phyloP scores from a whole-genome alignment of 23 red algal genomes.

The Gracilaria caudata region DNA sequence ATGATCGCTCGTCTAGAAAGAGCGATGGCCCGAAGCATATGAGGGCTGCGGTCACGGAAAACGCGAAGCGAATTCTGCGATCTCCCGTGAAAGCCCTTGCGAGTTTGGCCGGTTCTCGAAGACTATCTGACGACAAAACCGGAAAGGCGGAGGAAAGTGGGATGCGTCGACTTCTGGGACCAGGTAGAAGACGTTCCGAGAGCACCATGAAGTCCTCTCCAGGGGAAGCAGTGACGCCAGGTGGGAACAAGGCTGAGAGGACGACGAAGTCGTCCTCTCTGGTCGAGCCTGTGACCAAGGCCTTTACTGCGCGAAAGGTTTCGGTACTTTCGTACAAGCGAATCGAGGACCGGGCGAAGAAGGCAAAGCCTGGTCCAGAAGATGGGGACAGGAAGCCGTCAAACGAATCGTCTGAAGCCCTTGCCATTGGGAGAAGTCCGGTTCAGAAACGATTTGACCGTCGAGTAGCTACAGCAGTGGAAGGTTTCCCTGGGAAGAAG shows the following conservation, averaged over 20 bases:
- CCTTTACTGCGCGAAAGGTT: neutral
- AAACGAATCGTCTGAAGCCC: neutral
- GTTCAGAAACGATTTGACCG: neutral
- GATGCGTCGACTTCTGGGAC: slow-evolving; percentile 11
- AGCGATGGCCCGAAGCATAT: slow-evolving; percentile 6
- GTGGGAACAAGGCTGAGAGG: neutral
- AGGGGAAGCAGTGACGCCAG: neutral
- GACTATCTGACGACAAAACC: slow-evolving; percentile 14
- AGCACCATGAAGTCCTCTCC: neutral
- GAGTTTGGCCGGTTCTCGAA: slow-evolving; percentile 8
- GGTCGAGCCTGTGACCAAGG: slow-evolving; percentile 5
- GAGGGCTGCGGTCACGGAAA: neutral
- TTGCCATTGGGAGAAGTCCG: neutral
- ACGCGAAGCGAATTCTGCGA: slow-evolving; percentile 12
- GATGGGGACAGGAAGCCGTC: neutral
- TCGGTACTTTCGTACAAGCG: slow-evolving; percentile 8
- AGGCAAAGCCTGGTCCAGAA: neutral
- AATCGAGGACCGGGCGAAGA: neutral
- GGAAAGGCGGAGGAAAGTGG: slow-evolving; percentile 15
- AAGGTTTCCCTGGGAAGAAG: slow-evolving; percentile 3
- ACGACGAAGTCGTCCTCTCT: slow-evolving; percentile 7
- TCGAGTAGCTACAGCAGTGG: neutral
- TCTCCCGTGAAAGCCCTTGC: slow-evolving; percentile 30
- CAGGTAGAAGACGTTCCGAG: slow-evolving; percentile 1
- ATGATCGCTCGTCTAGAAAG: slow-evolving; percentile 16